Conservation (phyloP, 2,329 filamentous ascomycete genomes). For the Akanthomyces uredinophilus region DNA sequence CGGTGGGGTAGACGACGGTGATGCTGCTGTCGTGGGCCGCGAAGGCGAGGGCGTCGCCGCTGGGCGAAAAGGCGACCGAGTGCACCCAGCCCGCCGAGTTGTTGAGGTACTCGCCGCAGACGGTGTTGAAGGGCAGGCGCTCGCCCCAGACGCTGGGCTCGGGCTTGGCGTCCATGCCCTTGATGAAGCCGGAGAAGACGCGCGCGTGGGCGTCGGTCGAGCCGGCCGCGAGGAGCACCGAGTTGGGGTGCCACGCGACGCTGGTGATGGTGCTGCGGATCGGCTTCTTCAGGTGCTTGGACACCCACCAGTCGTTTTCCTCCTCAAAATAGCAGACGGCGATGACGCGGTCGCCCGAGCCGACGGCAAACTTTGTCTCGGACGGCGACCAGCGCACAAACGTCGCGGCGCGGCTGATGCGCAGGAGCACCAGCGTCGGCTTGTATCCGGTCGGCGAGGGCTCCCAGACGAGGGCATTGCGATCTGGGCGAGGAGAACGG, state of each 20-base stretch:
- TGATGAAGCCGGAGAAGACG: slow-evolving; percentile 94
- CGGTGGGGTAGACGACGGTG: slow-evolving; percentile 91
- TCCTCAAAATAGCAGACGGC: slow-evolving; percentile 98
- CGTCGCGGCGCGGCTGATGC: slow-evolving; percentile 93
- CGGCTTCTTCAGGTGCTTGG: slow-evolving; percentile 98
- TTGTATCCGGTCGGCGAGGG: slow-evolving; percentile 90
- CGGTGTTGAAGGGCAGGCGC: slow-evolving; percentile 93
- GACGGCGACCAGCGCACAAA: slow-evolving; percentile 96
- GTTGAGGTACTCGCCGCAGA: slow-evolving; percentile 94
- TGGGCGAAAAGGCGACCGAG: slow-evolving; percentile 86
- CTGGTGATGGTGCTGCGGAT: slow-evolving; percentile 96
- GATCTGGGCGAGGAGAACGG: slow-evolving; percentile 51
- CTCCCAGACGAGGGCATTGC: slow-evolving; percentile 98
- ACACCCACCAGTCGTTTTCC: slow-evolving; percentile 99
- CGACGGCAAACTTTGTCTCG: slow-evolving; percentile 96
- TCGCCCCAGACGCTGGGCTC: slow-evolving; percentile 91
- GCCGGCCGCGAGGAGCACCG: slow-evolving; percentile 86
- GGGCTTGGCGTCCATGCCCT: slow-evolving; percentile 82
- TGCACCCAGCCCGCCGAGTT: slow-evolving; percentile 97
- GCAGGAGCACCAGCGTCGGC: slow-evolving; percentile 90
- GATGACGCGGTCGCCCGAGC: slow-evolving; percentile 90
- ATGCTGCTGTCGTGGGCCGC: slow-evolving; percentile 93
- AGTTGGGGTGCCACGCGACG: slow-evolving; percentile 96
- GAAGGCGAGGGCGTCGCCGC: slow-evolving; percentile 89
- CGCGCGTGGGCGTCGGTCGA: slow-evolving; percentile 96